Percentiles rank a stretch among this genome's conserved stretches.
Conservation (phyloP, 179 eudicot genomes). For the Carnegiea gigantea region DNA sequence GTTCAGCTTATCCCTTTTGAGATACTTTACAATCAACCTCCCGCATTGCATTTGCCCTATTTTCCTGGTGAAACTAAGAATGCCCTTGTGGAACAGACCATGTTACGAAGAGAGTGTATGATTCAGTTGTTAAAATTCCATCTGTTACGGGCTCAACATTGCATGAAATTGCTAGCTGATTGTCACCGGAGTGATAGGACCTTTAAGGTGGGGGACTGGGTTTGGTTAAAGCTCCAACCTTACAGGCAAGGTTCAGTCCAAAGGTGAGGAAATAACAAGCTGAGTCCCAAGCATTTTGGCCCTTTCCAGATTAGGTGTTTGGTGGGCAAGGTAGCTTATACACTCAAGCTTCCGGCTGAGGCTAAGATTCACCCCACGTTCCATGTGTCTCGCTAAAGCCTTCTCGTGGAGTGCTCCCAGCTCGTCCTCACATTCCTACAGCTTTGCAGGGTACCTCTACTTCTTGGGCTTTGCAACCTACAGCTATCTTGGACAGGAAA, state of each 20-base stretch:
- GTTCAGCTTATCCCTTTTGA: too few relatives aligned
- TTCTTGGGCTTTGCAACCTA: too few relatives aligned
- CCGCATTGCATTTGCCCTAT: too few relatives aligned
- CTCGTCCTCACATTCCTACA: not conserved
- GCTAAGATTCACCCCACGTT: not conserved
- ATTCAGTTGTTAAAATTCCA: not conserved
- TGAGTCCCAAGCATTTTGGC: not conserved
- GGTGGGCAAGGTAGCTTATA: not conserved
- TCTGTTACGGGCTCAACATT: not conserved
- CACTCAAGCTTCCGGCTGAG: too few relatives aligned
- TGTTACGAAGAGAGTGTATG: not conserved
- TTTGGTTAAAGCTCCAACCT: not conserved
- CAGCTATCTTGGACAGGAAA: not conserved
- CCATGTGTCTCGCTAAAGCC: constrained; percentile 2
- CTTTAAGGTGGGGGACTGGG: not conserved
- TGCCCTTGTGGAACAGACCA: not conserved
- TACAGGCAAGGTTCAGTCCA: not conserved
- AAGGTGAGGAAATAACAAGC: not conserved
- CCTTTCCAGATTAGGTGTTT: not conserved
- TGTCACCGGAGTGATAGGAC: not conserved
- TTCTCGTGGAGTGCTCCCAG: not conserved
- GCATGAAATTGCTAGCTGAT: not conserved
- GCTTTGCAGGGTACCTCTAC: not conserved
- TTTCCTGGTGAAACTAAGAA: too few relatives aligned
- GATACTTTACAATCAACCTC: too few relatives aligned